These are phyloP conservation scores for Aspergillus hancockii DNA, from an alignment of 495 filamentous ascomycete species.

Conservation along the genomic window DNA sequence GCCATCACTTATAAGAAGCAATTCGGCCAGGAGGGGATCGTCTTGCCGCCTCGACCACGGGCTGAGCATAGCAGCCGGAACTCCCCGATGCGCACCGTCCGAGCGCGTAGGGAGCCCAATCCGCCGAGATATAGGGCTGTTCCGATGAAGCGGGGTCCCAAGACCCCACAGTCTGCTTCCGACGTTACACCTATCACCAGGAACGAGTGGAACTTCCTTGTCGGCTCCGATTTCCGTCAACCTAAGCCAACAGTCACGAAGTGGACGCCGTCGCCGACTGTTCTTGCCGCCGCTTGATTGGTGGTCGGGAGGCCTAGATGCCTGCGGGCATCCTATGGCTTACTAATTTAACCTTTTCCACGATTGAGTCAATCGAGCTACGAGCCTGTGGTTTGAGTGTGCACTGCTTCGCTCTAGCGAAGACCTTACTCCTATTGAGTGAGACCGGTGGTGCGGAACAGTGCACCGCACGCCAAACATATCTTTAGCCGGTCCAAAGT, in stretches of 20 bases:
- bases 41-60: conserved; percentile 31
- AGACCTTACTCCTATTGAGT: not conserved
- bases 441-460: not conserved
- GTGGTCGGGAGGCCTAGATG: not conserved
- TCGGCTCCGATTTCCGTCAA: conserved; percentile 33
- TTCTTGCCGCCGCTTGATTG: conserved; percentile 37
- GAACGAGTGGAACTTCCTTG: conserved; percentile 50
- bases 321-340: not conserved
- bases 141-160: conserved; percentile 37
- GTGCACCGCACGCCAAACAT: not conserved
- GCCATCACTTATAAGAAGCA: conserved; percentile 58
- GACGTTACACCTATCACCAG: conserved; percentile 50
- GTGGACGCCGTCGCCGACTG: conserved; percentile 45
- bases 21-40: conserved; percentile 51
- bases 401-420: not conserved
- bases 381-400: not conserved
- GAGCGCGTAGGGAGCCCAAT: conserved; percentile 21
- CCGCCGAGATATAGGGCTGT: conserved; percentile 19
- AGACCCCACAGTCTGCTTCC: conserved; percentile 46
- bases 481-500: not conserved
- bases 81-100: conserved; percentile 26
- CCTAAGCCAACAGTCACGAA: conserved; percentile 41
- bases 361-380: not conserved
- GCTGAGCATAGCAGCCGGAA: conserved; percentile 25
- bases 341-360: not conserved